Conservation (phyloP, 1,284 basidiomycete species). For the Ustilago shanxiensis region DNA sequence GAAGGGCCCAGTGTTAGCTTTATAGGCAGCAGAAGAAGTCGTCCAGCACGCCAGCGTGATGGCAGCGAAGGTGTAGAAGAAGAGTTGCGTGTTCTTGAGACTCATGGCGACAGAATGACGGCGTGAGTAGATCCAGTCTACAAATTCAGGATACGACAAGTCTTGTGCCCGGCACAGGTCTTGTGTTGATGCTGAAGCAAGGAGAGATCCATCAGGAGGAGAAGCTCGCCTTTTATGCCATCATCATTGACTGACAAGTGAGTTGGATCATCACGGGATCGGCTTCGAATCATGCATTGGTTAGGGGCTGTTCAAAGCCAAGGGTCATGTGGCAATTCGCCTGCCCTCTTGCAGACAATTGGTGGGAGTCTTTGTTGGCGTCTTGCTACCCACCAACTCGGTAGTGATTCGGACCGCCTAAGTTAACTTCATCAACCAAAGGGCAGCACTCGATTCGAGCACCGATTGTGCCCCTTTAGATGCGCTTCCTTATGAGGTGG, state of each 20-base stretch:
- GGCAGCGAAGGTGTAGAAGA: conserved; percentile 12
- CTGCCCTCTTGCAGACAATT: background rate
- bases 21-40: conserved; percentile 9
- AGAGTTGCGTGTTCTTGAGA: background rate
- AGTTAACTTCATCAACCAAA: background rate
- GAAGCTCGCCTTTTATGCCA: background rate
- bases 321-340: background rate
- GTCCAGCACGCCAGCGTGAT: conserved; percentile 19
- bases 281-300: background rate
- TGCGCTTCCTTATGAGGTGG: background rate
- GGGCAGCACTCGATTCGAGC: background rate
- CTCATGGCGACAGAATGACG: background rate
- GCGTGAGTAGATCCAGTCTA: background rate
- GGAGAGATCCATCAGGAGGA: background rate
- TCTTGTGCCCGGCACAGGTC: background rate
- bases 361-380: background rate
- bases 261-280: background rate
- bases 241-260: background rate
- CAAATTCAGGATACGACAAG: background rate
- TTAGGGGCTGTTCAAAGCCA: background rate
- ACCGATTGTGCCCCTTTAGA: background rate
- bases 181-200: background rate
- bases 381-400: background rate
- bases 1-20: conserved; percentile 18
- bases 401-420: background rate